Base-by-base conservation (phyloP, 345 rosid species). In the Eucalyptus dawsonii region DNA sequence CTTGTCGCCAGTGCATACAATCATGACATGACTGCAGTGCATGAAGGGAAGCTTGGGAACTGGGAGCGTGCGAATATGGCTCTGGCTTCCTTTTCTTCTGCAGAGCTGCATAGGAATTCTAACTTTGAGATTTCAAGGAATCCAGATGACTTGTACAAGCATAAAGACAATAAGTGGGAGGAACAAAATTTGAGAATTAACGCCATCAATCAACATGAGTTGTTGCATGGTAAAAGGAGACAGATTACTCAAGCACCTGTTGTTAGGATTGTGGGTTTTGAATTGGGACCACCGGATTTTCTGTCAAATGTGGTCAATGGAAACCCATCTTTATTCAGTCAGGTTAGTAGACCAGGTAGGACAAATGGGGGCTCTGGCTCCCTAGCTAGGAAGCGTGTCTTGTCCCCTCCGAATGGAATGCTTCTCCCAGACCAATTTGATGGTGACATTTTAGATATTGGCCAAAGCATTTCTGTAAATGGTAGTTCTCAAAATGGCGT, bases 221-320 rank as follows among this genome's bases (percentile, higher is more conserved):
- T 44, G 85, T 76, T 40, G 47, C 85, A 76, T 76, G 85, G 89
- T 87, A 89, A 86, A 89, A 88, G 88, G 89, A 94, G 88, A 88
- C 90, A 88, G 90, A 92, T 80, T 87, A 44, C 88, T 72, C 94
- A 76, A 50, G 88, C 85, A 80, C 97, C 96, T 91, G 94, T 93
- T 87, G 92, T 96, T 88, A 94, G 98, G 91, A 95, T 96, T 86
- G 95, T 97, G 88, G 98, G 98, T 58, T 97, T 95, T 91, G 95
- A 94, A 86, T 93, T 97, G 85, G 89, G 56, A 90, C 90, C 44
- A 90, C 88, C 89, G 91, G 88, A 89, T 56, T 88, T 87, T 91
- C 93, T 80, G 93, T 89, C 86, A 87, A 86, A 76, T 91, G 93
- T 89, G 91, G 87, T 87, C 89, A 91, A 87, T 60, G 69, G 88